phyloP scores from a whole-genome alignment of 352 stramenopile species.

The Globisporangium ultimum region DNA sequence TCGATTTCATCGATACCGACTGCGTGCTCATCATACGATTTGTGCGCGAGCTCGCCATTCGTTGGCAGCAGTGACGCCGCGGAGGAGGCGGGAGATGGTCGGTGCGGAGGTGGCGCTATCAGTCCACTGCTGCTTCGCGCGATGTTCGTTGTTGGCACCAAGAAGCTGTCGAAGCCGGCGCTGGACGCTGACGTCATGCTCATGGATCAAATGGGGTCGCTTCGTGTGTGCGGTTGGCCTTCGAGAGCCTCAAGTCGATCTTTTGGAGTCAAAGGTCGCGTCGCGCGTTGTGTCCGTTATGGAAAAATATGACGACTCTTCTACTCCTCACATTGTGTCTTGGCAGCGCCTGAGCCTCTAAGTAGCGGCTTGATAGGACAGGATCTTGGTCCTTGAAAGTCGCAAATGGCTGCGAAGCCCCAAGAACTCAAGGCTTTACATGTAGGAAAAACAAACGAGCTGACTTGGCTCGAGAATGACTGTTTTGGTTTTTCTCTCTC shows the following conservation, averaged over 20 bases:
- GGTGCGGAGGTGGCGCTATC: not conserved
- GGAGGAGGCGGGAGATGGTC: not conserved
- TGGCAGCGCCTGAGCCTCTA: not conserved
- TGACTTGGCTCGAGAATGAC: not conserved
- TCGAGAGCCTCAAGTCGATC: not conserved
- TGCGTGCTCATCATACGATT: slow-evolving; percentile 43
- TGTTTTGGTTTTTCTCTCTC: not conserved
- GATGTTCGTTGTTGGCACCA: not conserved
- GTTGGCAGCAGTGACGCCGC: slow-evolving; percentile 2
- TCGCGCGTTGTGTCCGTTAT: not conserved
- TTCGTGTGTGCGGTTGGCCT: too few relatives aligned
- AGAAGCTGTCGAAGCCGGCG: not conserved
- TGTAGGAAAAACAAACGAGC: not conserved
- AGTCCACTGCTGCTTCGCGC: not conserved
- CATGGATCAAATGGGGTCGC: too few relatives aligned
- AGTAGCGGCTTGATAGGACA: not conserved
- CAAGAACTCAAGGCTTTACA: slow-evolving; percentile 19
- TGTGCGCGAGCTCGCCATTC: slow-evolving; percentile 1
- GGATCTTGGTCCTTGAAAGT: not conserved
- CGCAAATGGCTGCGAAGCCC: slow-evolving; percentile 1
- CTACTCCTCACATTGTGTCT: not conserved
- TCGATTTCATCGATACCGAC: slow-evolving; percentile 46
- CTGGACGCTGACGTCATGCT: too few relatives aligned
- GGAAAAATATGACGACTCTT: not conserved
- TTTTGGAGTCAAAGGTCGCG: not conserved